phyloP scores from a whole-genome alignment of 371 early-diverging fungal genomes.

The Catenaria anguillulae region DNA sequence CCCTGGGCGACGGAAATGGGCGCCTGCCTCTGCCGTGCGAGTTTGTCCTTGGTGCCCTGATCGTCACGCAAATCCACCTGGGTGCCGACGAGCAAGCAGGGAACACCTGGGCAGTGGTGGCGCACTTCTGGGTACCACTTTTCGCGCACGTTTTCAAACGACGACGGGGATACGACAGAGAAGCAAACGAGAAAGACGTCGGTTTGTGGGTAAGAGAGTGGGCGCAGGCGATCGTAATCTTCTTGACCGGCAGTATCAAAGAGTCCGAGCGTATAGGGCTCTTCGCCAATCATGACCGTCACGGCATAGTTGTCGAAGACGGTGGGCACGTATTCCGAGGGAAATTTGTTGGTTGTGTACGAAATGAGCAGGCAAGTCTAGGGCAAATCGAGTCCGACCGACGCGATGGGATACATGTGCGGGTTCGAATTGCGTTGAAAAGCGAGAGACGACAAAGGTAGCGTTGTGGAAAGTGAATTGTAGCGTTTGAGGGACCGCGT shows the following conservation, averaged over 20 bases:
- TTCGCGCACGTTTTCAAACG: slow-evolving; percentile 78
- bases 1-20: slow-evolving; percentile 71
- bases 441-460: background rate
- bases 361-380: slow-evolving; percentile 93
- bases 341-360: slow-evolving; percentile 97
- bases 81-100: slow-evolving; percentile 91
- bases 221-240: slow-evolving; percentile 95
- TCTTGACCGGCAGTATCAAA: slow-evolving; percentile 97
- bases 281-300: slow-evolving; percentile 93
- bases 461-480: background rate
- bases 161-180: slow-evolving; percentile 86
- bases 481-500: background rate
- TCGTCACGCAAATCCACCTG: slow-evolving; percentile 92
- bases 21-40: slow-evolving; percentile 64
- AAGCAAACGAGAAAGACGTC: slow-evolving; percentile 93
- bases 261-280: slow-evolving; percentile 77
- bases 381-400: slow-evolving; percentile 3
- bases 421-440: background rate
- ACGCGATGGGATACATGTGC: too few relatives aligned
- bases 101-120: slow-evolving; percentile 94
- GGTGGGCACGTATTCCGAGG: slow-evolving; percentile 95
- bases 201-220: slow-evolving; percentile 85
- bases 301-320: slow-evolving; percentile 99
- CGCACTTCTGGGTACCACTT: slow-evolving; percentile 82
- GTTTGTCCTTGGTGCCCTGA: slow-evolving; percentile 56